Evolutionary conservation across 768 basidiomycete genomes (phyloP).

Genomic region (Leccinellum luteum): DNA sequence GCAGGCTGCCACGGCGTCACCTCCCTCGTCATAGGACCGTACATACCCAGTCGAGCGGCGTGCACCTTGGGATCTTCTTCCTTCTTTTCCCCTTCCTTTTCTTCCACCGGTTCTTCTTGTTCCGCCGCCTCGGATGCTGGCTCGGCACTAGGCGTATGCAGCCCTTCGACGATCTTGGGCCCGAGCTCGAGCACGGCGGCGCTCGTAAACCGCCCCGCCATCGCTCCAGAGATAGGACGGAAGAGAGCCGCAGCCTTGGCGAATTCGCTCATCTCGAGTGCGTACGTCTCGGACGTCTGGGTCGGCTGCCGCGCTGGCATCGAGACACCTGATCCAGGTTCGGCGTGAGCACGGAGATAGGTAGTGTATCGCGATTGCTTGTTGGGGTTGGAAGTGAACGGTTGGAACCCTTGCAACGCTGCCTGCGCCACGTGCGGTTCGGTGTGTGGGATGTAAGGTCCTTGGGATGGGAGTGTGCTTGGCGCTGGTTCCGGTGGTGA

Average conservation of each 20-base stretch:
- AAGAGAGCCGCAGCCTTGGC: slow-evolving; percentile 86
- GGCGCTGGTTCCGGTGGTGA: slow-evolving; percentile 16
- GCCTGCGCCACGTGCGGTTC: slow-evolving; percentile 83
- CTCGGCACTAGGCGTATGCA: slow-evolving; percentile 56
- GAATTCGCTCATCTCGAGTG: slow-evolving; percentile 83
- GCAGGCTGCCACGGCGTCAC: slow-evolving; percentile 74
- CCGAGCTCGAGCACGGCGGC: slow-evolving; percentile 70
- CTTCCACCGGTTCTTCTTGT: slow-evolving; percentile 40
- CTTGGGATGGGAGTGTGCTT: slow-evolving; percentile 21
- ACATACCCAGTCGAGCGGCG: slow-evolving; percentile 88
- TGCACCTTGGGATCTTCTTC: slow-evolving; percentile 74
- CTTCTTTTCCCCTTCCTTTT: slow-evolving; percentile 40
- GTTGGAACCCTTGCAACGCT: slow-evolving; percentile 86
- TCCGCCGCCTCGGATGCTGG: slow-evolving; percentile 35
- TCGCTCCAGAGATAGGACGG: slow-evolving; percentile 87
- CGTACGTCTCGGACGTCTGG: slow-evolving; percentile 67
- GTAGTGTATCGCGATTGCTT: slow-evolving; percentile 86
- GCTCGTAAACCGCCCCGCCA: slow-evolving; percentile 92
- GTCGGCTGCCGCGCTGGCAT: slow-evolving; percentile 52
- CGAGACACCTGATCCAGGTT: slow-evolving; percentile 39
- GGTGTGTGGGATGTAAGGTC: slow-evolving; percentile 50
- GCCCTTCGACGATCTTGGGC: slow-evolving; percentile 60
- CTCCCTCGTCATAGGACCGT: slow-evolving; percentile 82
- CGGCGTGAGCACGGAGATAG: slow-evolving; percentile 75
- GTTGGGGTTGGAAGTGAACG: slow-evolving; percentile 69